Evolutionary conservation across 805 yeast genomes (phyloP), one percentile per base, ranked within the genome.

Genomic region (Sugiyamaella qingdaonensis): DNA sequence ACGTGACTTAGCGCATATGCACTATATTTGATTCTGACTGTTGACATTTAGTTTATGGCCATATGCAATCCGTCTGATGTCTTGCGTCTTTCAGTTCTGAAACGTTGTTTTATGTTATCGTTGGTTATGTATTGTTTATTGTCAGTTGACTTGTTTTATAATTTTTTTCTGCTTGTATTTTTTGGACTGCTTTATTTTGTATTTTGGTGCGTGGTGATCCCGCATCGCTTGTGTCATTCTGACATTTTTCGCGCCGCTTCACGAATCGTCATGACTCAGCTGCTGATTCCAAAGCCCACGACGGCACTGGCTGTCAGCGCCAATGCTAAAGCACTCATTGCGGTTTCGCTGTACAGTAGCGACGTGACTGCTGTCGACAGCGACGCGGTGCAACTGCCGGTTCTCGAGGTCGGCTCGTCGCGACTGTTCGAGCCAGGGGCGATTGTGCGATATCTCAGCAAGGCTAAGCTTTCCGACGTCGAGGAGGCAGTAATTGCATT

Each of bases 351-450:
- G 13, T 44, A 35, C 27, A 49, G 54, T 11, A 5, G 29, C 21
- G 31, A 41, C 7, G 33, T 51, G 27, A 29, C 51, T 21, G 27
- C 21, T 16, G 48, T 18, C 10, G 43, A 8, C 29, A 41, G 36
- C 29, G 54, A 41, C 16, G 44, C 32, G 16, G 24, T 47, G 33
- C 11, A 34, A 10, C 9, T 8, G 8, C 61, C 59, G 16, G 53
- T 59, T 10, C 48, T 65, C 27, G 18, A 46, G 33, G 54, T 59
- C 18, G 54, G 36, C 37, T 37, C 51, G 42, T 46, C 53, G 32
- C 47, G 68, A 57, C 71, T 78, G 54, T 62, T 67, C 46, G 84
- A 79, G 63, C 71, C 81, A 34, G 79, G 79, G 61, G 78, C 84
- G 29, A 74, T 79, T 39, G 82, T 79, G 39, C 71, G 73, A 58